Evolutionary conservation across 1,284 basidiomycete species (phyloP).

Genomic region (Pterulicium gracile): DNA sequence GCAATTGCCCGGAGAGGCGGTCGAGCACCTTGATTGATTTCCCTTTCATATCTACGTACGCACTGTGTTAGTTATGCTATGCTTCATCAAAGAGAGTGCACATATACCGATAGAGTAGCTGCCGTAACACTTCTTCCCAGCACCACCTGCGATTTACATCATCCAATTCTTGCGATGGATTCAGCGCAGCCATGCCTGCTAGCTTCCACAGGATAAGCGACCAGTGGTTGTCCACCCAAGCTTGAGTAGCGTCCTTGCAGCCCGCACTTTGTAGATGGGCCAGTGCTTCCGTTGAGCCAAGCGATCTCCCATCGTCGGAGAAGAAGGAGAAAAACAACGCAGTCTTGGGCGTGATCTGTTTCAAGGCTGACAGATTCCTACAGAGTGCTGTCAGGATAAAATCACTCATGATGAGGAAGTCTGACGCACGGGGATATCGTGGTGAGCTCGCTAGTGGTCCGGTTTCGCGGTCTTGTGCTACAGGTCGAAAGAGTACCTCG

Average conservation of each 20-base stretch:
- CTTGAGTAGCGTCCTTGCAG: constrained; percentile 50
- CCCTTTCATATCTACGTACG: constrained; percentile 79
- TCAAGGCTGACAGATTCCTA: constrained; percentile 47
- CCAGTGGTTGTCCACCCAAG: constrained; percentile 94
- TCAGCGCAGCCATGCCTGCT: constrained; percentile 68
- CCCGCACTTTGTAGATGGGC: constrained; percentile 39
- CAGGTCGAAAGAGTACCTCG: not conserved
- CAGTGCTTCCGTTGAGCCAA: constrained; percentile 45
- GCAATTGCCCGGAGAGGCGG: constrained; percentile 74
- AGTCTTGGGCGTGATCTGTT: constrained; percentile 42
- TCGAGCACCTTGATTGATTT: constrained; percentile 69
- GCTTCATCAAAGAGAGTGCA: not conserved
- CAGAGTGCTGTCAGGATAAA: no score
- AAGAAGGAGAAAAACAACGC: constrained; percentile 62
- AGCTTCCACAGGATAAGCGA: constrained; percentile 88
- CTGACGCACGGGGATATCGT: not conserved
- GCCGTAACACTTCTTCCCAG: constrained; percentile 69
- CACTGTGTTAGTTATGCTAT: constrained; percentile 3
- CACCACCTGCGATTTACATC: constrained; percentile 54
- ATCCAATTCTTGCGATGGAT: constrained; percentile 48
- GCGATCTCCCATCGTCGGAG: constrained; percentile 18
- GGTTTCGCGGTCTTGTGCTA: not conserved
- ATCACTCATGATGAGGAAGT: no score
- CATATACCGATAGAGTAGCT: constrained; percentile 76
- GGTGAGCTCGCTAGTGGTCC: not conserved